A percentile compares a stretch with the other conserved stretches of the same genome.
These are phyloP conservation scores for Calonectria pseudoreteaudii DNA, from an alignment of 2,329 filamentous ascomycete species.

Conservation along the genomic window DNA sequence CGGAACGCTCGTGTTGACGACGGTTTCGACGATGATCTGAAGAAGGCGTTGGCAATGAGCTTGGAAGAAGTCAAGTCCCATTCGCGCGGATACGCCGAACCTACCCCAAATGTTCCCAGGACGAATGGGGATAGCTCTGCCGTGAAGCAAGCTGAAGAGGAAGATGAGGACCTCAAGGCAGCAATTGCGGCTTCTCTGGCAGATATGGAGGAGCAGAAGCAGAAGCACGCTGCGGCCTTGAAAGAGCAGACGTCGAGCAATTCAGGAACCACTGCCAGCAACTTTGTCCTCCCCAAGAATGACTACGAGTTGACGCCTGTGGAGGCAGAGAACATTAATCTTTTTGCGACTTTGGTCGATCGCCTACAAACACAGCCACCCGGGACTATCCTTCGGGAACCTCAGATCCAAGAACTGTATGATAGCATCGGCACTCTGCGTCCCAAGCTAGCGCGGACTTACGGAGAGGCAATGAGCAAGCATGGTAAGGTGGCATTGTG, in stretches of 20 bases:
- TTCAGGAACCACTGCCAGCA: slow-evolving; percentile 52
- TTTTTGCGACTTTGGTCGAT: slow-evolving; percentile 94
- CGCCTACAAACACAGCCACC: slow-evolving; percentile 94
- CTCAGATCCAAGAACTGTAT: slow-evolving; percentile 97
- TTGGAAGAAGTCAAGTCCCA: slow-evolving; percentile 89
- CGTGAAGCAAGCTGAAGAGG: slow-evolving; percentile 75
- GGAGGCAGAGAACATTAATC: slow-evolving; percentile 96
- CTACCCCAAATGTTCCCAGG: slow-evolving; percentile 53
- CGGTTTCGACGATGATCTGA: slow-evolving; percentile 94
- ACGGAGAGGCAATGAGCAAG: slow-evolving; percentile 99
- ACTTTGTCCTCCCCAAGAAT: slow-evolving; percentile 78
- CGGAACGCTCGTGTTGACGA: slow-evolving; percentile 89
- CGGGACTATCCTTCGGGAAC: slow-evolving; percentile 94
- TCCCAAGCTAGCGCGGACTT: slow-evolving; percentile 93
- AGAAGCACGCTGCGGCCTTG: slow-evolving; percentile 84
- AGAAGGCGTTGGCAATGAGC: slow-evolving; percentile 95
- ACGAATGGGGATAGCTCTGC: slow-evolving; percentile 50
- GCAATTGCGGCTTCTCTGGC: slow-evolving; percentile 94
- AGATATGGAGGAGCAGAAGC: slow-evolving; percentile 99
- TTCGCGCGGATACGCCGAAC: slow-evolving; percentile 78
- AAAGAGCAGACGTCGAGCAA: slow-evolving; percentile 78
- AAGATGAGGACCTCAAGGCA: slow-evolving; percentile 92
- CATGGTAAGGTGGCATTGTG: slow-evolving; percentile 72
- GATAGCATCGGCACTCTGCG: slow-evolving; percentile 95
- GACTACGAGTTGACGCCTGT: slow-evolving; percentile 94